These are phyloP conservation scores for Cystoderma amianthinum DNA, from an alignment of 768 basidiomycete species.

Conservation along the genomic window DNA sequence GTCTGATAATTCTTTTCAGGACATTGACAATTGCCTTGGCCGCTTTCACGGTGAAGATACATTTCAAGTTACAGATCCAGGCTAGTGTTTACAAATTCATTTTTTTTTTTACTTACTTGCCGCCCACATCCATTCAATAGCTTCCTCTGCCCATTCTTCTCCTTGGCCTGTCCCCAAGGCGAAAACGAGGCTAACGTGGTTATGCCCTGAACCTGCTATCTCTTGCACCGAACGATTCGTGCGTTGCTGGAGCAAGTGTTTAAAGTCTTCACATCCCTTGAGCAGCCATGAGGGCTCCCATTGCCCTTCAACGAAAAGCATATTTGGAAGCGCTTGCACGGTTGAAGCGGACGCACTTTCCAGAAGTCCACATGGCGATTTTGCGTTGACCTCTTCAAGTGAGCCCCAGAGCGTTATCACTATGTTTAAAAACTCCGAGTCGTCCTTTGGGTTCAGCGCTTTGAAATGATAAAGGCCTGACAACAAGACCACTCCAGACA, in stretches of 20 bases:
- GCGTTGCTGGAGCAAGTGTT: slow-evolving; percentile 26
- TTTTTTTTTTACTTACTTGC: too few relatives aligned
- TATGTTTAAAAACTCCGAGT: slow-evolving; percentile 17
- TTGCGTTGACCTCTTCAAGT: slow-evolving; percentile 24
- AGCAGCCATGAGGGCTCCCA: slow-evolving; percentile 42
- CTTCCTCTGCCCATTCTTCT: slow-evolving; percentile 55
- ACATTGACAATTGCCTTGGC: too few relatives aligned
- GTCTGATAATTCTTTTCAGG: too few relatives aligned
- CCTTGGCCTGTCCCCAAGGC: slow-evolving; percentile 47
- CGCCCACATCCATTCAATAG: slow-evolving; percentile 30
- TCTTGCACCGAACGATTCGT: slow-evolving; percentile 22
- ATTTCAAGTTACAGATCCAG: too few relatives aligned
- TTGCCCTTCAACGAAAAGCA: slow-evolving; percentile 45
- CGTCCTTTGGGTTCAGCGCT: slow-evolving; percentile 13
- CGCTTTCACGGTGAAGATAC: too few relatives aligned
- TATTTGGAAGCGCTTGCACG: slow-evolving; percentile 33
- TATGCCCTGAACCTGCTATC: slow-evolving; percentile 44
- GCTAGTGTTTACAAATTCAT: too few relatives aligned
- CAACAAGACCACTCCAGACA: slow-evolving; percentile 39
- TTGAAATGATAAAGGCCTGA: slow-evolving; percentile 37
- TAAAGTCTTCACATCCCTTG: slow-evolving; percentile 28
- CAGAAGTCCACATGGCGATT: slow-evolving; percentile 35
- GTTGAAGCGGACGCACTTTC: slow-evolving; percentile 22
- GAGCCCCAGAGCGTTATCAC: slow-evolving; percentile 31
- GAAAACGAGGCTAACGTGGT: slow-evolving; percentile 53